Conservation (phyloP, 441 rosid species). For the Pelargonium myrrhifolium region DNA sequence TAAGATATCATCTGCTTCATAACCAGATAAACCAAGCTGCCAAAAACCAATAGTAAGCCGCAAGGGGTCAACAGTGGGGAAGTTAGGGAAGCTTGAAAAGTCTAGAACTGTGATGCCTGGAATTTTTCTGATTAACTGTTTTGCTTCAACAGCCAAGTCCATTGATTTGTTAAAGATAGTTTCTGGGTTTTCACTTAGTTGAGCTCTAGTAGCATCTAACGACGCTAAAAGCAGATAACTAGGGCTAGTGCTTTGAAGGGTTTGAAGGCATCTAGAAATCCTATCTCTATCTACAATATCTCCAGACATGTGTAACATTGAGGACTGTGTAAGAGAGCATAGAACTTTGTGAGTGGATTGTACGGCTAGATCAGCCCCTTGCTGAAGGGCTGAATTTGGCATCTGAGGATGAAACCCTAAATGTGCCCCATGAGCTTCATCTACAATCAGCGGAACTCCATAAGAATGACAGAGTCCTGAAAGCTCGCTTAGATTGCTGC, state of each 20-base stretch:
- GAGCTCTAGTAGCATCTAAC: constrained; percentile 59
- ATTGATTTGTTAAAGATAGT: constrained; percentile 30
- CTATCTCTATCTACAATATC: constrained; percentile 37
- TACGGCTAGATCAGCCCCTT: constrained; percentile 48
- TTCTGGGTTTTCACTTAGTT: constrained; percentile 38
- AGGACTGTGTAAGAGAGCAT: constrained; percentile 54
- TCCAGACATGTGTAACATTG: constrained; percentile 54
- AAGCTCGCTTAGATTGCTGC: constrained; percentile 42
- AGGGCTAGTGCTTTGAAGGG: constrained; percentile 55
- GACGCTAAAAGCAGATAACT: constrained; percentile 58
- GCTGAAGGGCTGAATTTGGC: constrained; percentile 49
- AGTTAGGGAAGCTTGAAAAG: constrained; percentile 21
- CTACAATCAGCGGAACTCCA: constrained; percentile 51
- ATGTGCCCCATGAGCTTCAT: constrained; percentile 68
- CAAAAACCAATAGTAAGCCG: constrained; percentile 47
- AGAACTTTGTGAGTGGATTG: constrained; percentile 64
- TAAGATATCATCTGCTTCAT: constrained; percentile 44
- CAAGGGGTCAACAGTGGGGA: constrained; percentile 39
- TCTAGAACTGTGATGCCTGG: constrained; percentile 35
- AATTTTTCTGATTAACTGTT: constrained; percentile 22
- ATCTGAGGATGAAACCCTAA: constrained; percentile 49
- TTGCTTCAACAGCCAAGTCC: constrained; percentile 33
- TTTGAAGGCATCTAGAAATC: constrained; percentile 47
- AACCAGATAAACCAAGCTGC: constrained; percentile 48
- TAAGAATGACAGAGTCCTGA: constrained; percentile 40